Base-by-base conservation (phyloP, 2,329 filamentous ascomycete genomes). In the Sporothrix variecibatus region DNA sequence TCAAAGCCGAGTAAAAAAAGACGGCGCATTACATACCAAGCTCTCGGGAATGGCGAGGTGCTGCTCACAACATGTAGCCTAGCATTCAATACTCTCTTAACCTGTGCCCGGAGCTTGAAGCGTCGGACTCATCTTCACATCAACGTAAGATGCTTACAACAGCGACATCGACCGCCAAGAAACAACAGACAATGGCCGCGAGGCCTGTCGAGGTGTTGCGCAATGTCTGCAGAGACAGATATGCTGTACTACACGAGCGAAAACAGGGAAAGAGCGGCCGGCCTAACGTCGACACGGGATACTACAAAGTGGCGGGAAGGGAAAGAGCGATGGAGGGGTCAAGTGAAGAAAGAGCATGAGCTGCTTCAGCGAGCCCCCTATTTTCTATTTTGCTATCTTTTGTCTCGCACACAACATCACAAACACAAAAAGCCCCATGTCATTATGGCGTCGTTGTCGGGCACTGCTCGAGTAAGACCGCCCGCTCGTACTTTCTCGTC, bases 201-300 rank as follows among this genome's bases (percentile, higher is more conserved):
- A 70, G 31, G 67, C 67, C 67, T 38, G 31, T 34, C 67, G 17
- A 56, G 15, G 38, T 17, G 28, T 34, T 51, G 20, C 46, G 43
- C 28, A 23, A 20, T n/a, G 28, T 26, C 49, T 70, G 49, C 68
- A 71, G 51, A 26, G 68, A 23, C 51, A 40, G 34, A 34, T 23
- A 58, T 58, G 51, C 68, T 71, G 68, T 71, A 31, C 49, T 8
- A 56, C 67, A 9, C 65, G 31, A 70, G 49, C 49, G 46, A 56
- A 71, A 64, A 38, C 67, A 70, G 20, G 46, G 67, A 69, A 40
- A 58, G 51, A 58, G 51, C 34, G 49, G 34, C 51, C 23, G 62
- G 60, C 34, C 60, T 8, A 65, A 43, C 5, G 34, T 40, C n/a
- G 40, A 67, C 17, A 67, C 26, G 38, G 34, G 23, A 17, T 17